Conservation (phyloP, 345 rosid genomes). For the Odontarrhena argentea region DNA sequence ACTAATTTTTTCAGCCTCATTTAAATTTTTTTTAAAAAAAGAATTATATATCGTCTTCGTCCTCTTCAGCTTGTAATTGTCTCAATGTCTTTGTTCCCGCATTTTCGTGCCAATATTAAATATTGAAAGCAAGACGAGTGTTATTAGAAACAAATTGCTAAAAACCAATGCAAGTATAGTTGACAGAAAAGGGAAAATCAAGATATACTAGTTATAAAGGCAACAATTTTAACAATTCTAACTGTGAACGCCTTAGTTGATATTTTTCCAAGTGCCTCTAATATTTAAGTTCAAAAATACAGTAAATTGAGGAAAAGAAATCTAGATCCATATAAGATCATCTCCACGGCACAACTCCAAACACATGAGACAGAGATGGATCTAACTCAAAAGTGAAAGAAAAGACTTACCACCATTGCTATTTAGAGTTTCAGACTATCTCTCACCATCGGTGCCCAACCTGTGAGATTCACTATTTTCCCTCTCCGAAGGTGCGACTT, state of each 20-base stretch:
- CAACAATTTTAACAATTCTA: conserved; percentile 7
- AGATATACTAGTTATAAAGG: too few species aligned
- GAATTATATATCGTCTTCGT: conserved; percentile 92
- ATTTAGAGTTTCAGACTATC: conserved; percentile 37
- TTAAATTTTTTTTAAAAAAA: too few species aligned
- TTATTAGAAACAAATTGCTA: not conserved
- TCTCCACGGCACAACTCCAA: conserved; percentile 4
- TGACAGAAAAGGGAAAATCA: conserved; percentile 4
- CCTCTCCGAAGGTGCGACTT: conserved; percentile 47
- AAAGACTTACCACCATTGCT: conserved; percentile 45
- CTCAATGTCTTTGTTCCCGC: conserved; percentile 64
- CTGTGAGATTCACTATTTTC: conserved; percentile 49
- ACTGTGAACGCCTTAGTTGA: conserved; percentile 1
- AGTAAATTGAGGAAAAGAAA: not conserved
- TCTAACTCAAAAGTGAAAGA: conserved; percentile 20
- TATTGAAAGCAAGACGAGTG: conserved; percentile 34
- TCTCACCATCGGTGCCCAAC: conserved; percentile 36
- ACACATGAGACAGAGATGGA: conserved; percentile 3
- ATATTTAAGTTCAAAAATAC: conserved; percentile 15
- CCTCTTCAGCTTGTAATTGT: conserved; percentile 80
- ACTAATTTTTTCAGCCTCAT: too few species aligned
- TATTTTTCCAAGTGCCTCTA: conserved; percentile 1
- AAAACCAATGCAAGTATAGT: not conserved
- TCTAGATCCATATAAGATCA: conserved; percentile 4
- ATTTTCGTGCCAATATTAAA: conserved; percentile 46